Base-by-base conservation (phyloP, 169 alveolate species). In the Plasmodium vivax region DNA sequence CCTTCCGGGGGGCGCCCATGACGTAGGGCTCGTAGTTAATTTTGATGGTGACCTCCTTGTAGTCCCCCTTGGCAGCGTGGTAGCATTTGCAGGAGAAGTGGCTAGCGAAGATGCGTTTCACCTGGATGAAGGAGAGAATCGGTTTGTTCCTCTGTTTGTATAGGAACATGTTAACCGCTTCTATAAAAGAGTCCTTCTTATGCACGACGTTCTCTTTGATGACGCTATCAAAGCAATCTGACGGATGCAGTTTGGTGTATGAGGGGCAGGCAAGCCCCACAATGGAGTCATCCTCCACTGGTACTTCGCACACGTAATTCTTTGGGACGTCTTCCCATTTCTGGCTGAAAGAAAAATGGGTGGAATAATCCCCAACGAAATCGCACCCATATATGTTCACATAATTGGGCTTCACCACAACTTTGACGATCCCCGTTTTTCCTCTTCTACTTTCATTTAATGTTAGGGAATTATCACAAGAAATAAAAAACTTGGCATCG, bases 211-310 rank as follows among this genome's bases (percentile, higher is more conserved):
- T 34, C 38, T 90, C 43, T 41, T 80, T 68, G 12, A 90, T 79
- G 10, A 90, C 91, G 58, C 54, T 90, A 23, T 90, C 84, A 32
- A 90, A 90, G 19, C 94, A 90, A 80, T 90, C 91, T 36, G 88
- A 71, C n/a, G 94, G 94, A 38, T 80, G 77, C 19, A 90, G 12
- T 47, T 79, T 90, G 30, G 94, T 81, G 30, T 80, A 32, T 27
- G 51, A 23, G 38, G 94, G 94, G 27, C 94, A 90, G 3, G 94
- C 94, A 9, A 90, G 2, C n/a, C 94, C 94, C 0, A 90, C 34
- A 7, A 90, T 43, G n/a, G 83, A 30, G 45, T 90, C 94, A 68
- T 90, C 91, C 45, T 90, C 91, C 10, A 68, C 75, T 58, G 58
- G 82, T 41, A 90, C 83, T 80, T 90, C 83, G 19, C 94, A 90